A percentile compares a stretch with the other conserved stretches of the same genome.
phyloP scores from a whole-genome alignment of 2,329 filamentous ascomycete genomes.

The Aphanocladium album region DNA sequence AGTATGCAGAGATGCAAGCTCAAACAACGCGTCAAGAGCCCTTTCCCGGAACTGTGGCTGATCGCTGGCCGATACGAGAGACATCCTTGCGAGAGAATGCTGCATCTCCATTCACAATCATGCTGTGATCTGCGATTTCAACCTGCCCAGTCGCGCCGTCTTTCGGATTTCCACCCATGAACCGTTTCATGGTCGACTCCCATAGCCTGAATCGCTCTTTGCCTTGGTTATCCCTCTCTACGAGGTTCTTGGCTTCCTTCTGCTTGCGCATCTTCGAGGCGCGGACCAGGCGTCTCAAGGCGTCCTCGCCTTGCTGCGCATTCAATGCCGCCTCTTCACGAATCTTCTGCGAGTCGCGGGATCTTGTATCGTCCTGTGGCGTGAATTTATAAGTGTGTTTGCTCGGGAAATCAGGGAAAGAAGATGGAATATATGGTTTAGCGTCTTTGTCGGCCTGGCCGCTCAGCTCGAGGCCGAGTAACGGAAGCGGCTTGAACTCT shows the following conservation, averaged over 20 bases:
- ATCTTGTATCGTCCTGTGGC: slow-evolving; percentile 42
- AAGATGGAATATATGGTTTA: slow-evolving; percentile 51
- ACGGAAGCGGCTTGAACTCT: slow-evolving; percentile 38
- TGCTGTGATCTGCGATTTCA: slow-evolving; percentile 58
- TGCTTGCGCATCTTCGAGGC: slow-evolving; percentile 61
- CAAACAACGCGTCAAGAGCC: background rate
- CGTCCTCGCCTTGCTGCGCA: slow-evolving; percentile 58
- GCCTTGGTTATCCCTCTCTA: slow-evolving; percentile 46
- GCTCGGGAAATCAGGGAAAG: slow-evolving; percentile 59
- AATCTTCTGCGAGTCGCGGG: slow-evolving; percentile 51
- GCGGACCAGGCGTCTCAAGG: slow-evolving; percentile 53
- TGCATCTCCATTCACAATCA: slow-evolving; percentile 57
- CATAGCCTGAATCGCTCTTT: slow-evolving; percentile 55
- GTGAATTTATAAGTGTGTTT: slow-evolving; percentile 61
- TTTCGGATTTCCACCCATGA: slow-evolving; percentile 35
- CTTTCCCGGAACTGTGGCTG: slow-evolving; percentile 14
- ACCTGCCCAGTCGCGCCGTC: slow-evolving; percentile 32
- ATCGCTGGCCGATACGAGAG: slow-evolving; percentile 41
- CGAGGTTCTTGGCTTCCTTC: slow-evolving; percentile 55
- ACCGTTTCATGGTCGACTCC: slow-evolving; percentile 56
- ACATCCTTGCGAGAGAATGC: slow-evolving; percentile 50
- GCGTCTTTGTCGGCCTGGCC: slow-evolving; percentile 52
- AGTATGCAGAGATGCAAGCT: background rate
- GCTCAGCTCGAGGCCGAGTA: slow-evolving; percentile 51
- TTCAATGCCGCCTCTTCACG: slow-evolving; percentile 55